phyloP scores from a whole-genome alignment of 2,329 filamentous ascomycete species.

The Graphiopsis chlorocephala region DNA sequence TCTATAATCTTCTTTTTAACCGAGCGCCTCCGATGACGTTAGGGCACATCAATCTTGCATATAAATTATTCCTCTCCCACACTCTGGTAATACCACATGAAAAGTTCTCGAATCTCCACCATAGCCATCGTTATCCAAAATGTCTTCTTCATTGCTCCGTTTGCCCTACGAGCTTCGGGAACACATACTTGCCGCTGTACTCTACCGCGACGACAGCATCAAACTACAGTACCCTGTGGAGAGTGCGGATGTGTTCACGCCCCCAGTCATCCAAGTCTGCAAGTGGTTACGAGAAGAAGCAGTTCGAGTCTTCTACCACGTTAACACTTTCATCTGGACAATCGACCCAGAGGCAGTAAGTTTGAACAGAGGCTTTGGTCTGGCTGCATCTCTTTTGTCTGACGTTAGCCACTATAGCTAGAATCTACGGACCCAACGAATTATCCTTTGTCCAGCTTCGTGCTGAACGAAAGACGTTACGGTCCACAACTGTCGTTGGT shows the following conservation, averaged over 20 bases:
- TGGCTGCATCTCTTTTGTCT: not conserved
- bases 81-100: not conserved
- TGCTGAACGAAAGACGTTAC: not conserved
- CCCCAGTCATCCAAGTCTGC: conserved; percentile 22
- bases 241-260: conserved; percentile 13
- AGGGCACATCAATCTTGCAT: too few species aligned
- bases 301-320: conserved; percentile 22
- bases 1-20: too few species aligned
- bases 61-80: not conserved
- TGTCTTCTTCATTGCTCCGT: conserved; percentile 13
- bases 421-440: not conserved
- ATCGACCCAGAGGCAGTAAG: conserved; percentile 19
- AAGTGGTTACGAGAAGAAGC: conserved; percentile 21
- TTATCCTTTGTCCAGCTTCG: not conserved
- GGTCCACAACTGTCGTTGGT: not conserved
- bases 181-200: conserved; percentile 16
- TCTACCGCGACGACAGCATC: conserved; percentile 19
- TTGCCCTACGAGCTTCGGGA: conserved; percentile 23
- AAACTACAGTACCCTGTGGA: conserved; percentile 23
- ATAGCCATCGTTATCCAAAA: not conserved
- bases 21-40: too few species aligned
- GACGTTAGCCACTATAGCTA: not conserved
- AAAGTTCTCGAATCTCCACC: not conserved
- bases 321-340: conserved; percentile 23
- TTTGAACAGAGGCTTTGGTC: not conserved